phyloP scores from a whole-genome alignment of 805 yeast species.

The Cyberlindnera mrakii region DNA sequence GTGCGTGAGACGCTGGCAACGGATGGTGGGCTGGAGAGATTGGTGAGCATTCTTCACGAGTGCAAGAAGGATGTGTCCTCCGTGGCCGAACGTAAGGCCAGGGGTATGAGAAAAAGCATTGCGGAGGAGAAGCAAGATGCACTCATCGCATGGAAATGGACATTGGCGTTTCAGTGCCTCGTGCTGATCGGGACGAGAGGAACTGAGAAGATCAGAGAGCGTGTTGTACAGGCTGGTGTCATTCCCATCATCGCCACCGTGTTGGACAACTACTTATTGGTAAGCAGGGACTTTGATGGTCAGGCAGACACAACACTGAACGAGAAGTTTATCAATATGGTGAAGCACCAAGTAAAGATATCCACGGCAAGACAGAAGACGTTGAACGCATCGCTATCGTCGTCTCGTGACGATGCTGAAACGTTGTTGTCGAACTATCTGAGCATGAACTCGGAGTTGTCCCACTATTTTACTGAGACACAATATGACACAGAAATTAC shows the following conservation, averaged over 20 bases:
- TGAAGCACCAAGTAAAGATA: constrained; percentile 7
- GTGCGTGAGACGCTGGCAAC: constrained; percentile 83
- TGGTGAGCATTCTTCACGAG: constrained; percentile 79
- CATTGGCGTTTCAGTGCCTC: constrained; percentile 86
- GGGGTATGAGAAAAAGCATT: constrained; percentile 17
- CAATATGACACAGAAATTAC: not conserved
- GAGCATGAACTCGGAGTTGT: constrained; percentile 7
- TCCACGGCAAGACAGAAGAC: not conserved
- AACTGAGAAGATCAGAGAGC: constrained; percentile 74
- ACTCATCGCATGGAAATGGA: constrained; percentile 95
- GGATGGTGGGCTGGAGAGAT: constrained; percentile 90
- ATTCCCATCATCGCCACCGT: constrained; percentile 89
- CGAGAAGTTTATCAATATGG: constrained; percentile 13
- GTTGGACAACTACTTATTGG: constrained; percentile 70
- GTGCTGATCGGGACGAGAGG: constrained; percentile 92
- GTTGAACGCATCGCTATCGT: not conserved
- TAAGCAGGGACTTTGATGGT: constrained; percentile 29
- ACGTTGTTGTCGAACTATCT: constrained; percentile 3
- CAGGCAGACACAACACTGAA: constrained; percentile 8
- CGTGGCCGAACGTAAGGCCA: constrained; percentile 1
- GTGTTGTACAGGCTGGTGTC: constrained; percentile 88
- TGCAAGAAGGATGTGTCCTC: constrained; percentile 33
- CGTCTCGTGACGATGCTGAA: constrained; percentile 4
- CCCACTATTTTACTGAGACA: constrained; percentile 3
- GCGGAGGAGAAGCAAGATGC: constrained; percentile 32